phyloP scores from a whole-genome alignment of 2,329 filamentous ascomycete species.

The Cytospora paraplurivora region DNA sequence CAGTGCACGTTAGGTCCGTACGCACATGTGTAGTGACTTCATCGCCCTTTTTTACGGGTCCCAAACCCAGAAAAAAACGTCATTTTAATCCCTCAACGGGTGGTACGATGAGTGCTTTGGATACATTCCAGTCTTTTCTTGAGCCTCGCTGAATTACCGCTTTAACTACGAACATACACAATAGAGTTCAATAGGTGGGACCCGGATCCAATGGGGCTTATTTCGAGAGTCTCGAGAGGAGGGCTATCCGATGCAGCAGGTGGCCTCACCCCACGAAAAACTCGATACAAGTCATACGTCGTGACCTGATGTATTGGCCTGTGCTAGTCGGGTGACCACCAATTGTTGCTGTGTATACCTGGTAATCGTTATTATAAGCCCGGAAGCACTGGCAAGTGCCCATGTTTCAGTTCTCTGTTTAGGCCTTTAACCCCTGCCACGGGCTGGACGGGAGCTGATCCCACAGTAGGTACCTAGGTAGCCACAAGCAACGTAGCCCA shows the following conservation, averaged over 20 bases:
- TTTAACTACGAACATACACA: not conserved
- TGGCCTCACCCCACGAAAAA: slow-evolving; percentile 15
- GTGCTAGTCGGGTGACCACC: not conserved
- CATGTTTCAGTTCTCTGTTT: too few relatives aligned
- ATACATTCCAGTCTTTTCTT: not conserved
- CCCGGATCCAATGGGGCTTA: slow-evolving; percentile 11
- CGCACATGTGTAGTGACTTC: slow-evolving; percentile 18
- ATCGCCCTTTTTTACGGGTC: slow-evolving; percentile 13
- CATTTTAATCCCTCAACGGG: slow-evolving; percentile 26
- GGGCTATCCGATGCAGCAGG: not conserved
- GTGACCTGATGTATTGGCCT: not conserved
- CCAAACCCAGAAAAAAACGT: slow-evolving; percentile 3
- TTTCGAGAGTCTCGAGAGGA: slow-evolving; percentile 13
- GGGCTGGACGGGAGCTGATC: not conserved
- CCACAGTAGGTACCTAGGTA: not conserved
- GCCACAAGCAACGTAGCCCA: too few relatives aligned
- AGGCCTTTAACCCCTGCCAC: not conserved
- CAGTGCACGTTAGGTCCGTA: not conserved
- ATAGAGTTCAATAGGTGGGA: slow-evolving; percentile 16
- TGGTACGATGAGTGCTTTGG: not conserved
- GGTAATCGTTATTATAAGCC: not conserved
- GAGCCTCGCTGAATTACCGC: slow-evolving; percentile 26
- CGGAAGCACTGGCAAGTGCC: not conserved
- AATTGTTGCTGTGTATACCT: not conserved
- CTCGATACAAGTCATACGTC: slow-evolving; percentile 19